Evolutionary conservation across 2,329 filamentous ascomycete species (phyloP), one percentile per base, ranked within the genome.

Genomic region (Fusarium cicatricum): DNA sequence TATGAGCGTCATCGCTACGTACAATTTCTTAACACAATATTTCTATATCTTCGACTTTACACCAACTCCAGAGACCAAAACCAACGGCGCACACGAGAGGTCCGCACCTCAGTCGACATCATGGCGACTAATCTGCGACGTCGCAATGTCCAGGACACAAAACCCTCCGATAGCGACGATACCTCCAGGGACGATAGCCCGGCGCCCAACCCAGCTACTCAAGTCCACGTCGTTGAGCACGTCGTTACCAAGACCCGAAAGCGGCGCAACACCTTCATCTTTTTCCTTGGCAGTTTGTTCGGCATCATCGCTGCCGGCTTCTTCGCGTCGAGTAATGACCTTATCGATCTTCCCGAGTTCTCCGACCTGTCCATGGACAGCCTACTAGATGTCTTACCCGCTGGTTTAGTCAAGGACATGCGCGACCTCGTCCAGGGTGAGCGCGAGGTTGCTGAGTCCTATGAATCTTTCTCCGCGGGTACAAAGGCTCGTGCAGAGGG

Each of bases 391-490:
- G 92, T 90, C 1, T 82, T 99, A 32, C 95, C 95, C 0, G 90
- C 91, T 3, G 90, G 90, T 7, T 85, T 99, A 60, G 81, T 97
- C 26, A 89, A 85, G 68, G 95, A 98, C 75, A 91, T 94, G 70
- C 88, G 87, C 66, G 91, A 97, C 70, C 80, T 98, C 57, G 86
- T 95, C 73, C 90, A 91, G 79, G 88, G 90, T 68, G 93, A 98
- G 76, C 89, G 91, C 64, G 92, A 96, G 65, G 77, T 82, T 37
- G 85, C 91, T 37, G 89, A 96, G 62, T 90, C 90, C 69, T 97
- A 97, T 76, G 95, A 99, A 78, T 91, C 93, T 6, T 99, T 99
- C 71, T 86, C 92, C 1, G 90, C 98, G 40, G 96, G 95, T 5
- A 78, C 95, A 26, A 90, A 96, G 69, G 89, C 93, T 16, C 87